These are phyloP conservation scores for Silene conica DNA, from an alignment of 148 eudicot genomes.

Conservation along the genomic window DNA sequence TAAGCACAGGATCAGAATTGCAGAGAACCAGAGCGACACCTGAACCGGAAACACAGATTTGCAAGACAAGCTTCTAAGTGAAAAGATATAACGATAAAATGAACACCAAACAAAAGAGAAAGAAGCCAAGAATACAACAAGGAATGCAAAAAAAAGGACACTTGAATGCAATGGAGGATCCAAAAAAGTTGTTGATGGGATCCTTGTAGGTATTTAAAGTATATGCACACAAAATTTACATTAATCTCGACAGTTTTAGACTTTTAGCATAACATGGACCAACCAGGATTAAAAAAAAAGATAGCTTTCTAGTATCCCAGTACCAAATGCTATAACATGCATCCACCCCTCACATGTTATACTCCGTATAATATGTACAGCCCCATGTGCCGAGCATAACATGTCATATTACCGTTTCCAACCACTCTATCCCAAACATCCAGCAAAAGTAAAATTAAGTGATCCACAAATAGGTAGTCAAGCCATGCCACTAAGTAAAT, in stretches of 20 bases:
- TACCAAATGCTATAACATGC: too few species aligned
- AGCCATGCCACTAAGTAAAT: background rate
- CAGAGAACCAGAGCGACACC: conserved; percentile 88
- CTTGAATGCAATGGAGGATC: background rate
- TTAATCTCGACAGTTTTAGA: too few species aligned
- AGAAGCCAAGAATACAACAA: background rate
- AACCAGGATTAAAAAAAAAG: too few species aligned
- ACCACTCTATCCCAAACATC: background rate
- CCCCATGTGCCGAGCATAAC: background rate
- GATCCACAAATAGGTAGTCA: background rate
- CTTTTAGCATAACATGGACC: background rate
- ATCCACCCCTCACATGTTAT: too few species aligned
- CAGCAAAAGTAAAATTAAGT: background rate
- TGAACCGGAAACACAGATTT: conserved; percentile 19
- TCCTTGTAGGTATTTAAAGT: background rate
- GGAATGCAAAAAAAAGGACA: background rate
- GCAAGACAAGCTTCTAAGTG: background rate
- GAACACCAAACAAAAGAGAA: background rate
- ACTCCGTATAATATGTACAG: too few species aligned
- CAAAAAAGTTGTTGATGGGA: background rate
- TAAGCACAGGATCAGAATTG: conserved; percentile 86
- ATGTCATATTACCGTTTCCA: background rate
- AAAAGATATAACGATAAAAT: background rate
- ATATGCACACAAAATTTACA: background rate
- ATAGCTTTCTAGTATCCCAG: too few species aligned